Evolutionary conservation across 352 stramenopile species (phyloP).

Genomic region (Phytophthora citrophthora): DNA sequence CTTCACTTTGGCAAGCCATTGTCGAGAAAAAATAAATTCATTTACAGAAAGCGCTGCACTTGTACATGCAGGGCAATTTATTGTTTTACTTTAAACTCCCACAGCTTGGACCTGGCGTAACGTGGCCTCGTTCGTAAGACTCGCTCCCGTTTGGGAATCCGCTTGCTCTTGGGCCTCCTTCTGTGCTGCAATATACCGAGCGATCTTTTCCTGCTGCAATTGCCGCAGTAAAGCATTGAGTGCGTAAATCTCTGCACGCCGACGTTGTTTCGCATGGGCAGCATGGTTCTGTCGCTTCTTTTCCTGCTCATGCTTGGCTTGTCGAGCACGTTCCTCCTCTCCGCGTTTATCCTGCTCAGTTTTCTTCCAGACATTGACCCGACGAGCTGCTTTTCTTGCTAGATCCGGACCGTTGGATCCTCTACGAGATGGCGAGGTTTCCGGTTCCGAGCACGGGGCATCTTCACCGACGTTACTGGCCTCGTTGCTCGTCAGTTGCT

Average conservation of each 20-base stretch:
- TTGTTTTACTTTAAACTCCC: slow-evolving; percentile 2
- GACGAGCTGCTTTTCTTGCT: slow-evolving; percentile 49
- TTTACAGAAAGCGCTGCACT: no score
- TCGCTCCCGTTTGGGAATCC: not conserved
- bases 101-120: slow-evolving; percentile 21
- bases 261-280: slow-evolving; percentile 49
- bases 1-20: slow-evolving; percentile 1
- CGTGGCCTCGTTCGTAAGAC: not conserved
- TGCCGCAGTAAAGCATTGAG: slow-evolving; percentile 68
- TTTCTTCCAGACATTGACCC: slow-evolving; percentile 65
- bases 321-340: slow-evolving; percentile 48
- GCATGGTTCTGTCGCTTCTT: slow-evolving; percentile 56
- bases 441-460: not conserved
- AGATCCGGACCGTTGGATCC: slow-evolving; percentile 29
- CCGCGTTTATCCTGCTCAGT: slow-evolving; percentile 58
- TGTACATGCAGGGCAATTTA: no score
- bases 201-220: slow-evolving; percentile 73
- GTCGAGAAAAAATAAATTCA: no score
- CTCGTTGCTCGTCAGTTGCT: slow-evolving; percentile 3
- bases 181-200: slow-evolving; percentile 50
- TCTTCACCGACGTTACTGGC: not conserved
- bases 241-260: slow-evolving; percentile 77
- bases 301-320: slow-evolving; percentile 54
- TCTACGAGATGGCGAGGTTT: not conserved
- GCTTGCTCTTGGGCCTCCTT: slow-evolving; percentile 30